Evolutionary conservation across 345 rosid genomes (phyloP).

Genomic region (Boechera stricta): DNA sequence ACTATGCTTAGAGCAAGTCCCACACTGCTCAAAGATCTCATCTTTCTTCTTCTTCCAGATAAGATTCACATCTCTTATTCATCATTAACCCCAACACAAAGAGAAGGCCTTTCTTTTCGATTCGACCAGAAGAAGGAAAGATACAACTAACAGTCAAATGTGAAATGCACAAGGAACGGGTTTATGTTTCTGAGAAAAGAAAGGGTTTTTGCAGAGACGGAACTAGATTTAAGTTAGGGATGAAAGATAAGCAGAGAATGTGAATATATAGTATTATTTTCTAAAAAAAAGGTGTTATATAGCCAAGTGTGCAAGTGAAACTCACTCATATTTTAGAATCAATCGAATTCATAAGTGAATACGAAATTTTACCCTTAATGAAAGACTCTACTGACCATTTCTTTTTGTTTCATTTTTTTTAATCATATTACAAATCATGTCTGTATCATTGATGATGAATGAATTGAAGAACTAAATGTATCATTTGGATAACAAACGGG

Average conservation of each 20-base stretch:
- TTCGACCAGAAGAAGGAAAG: neutral
- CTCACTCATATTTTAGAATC: neutral
- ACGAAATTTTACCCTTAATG: slow-evolving; percentile 23
- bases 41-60: slow-evolving; percentile 44
- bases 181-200: slow-evolving; percentile 7
- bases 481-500: neutral
- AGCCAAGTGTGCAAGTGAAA: slow-evolving; percentile 36
- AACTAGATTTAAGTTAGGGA: slow-evolving; percentile 3
- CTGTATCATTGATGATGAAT: neutral
- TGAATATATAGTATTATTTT: slow-evolving; percentile 11
- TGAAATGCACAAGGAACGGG: slow-evolving; percentile 20
- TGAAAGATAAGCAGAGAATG: slow-evolving; percentile 2
- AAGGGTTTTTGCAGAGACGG: slow-evolving; percentile 4
- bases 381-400: slow-evolving; percentile 22
- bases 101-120: neutral
- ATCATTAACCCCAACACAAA: neutral
- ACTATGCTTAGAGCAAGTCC: slow-evolving; percentile 93
- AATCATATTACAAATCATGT: neutral
- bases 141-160: neutral
- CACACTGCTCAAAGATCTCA: slow-evolving; percentile 90
- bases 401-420: neutral
- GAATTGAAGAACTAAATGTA: neutral
- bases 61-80: slow-evolving; percentile 38
- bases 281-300: slow-evolving; percentile 3
- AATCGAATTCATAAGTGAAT: slow-evolving; percentile 12